Base-by-base conservation (phyloP, 2,329 filamentous ascomycete species). In the Cytospora chrysosperma region DNA sequence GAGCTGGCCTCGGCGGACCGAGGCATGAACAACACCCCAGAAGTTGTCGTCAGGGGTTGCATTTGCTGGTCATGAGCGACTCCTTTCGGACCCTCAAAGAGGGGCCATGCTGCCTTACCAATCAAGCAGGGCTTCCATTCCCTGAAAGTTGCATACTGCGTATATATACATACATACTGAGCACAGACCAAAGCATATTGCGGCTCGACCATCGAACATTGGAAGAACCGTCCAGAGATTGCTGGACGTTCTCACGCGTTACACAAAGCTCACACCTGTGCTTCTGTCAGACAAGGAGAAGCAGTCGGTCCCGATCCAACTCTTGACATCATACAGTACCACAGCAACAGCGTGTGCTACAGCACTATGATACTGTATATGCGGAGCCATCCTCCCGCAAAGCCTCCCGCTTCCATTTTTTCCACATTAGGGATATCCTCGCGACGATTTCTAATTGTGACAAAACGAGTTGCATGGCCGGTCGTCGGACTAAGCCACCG, bases 371-470 rank as follows among this genome's bases (percentile, higher is more conserved):
- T 40, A 4, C 37, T 40, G n/a, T 40, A 17, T n/a, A 34, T 49
- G 51, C 54, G 59, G 59, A 21, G 13, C 59, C 28, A 55, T 55
- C 51, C 51, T 61, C 51, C 59, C 59, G 40, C 51, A 55, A 62
- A 59, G 55, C 61, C 51, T 62, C 53, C 43, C 53, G 54, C 37
- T 40, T 2, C 17, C 37, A 40, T 24, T n/a, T 10, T 24, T 24
- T 40, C 54, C 30, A 30, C 26, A 43, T 49, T 55, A 62, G 55
- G 61, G 54, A 59, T 62, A 47, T 27, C 26, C 34, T 62, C 55
- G 61, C 61, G 61, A 62, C 49, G 52, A 54, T 62, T 51, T 40
- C 55, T 62, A 10, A 21, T 43, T 43, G 21, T n/a, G 61, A 55
- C 52, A 62, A 52, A 26, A 30, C n/a, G 55, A 58, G 53, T 34